Evolutionary conservation across 2,329 filamentous ascomycete species (phyloP).

Genomic region (Xylariales sp.): DNA sequence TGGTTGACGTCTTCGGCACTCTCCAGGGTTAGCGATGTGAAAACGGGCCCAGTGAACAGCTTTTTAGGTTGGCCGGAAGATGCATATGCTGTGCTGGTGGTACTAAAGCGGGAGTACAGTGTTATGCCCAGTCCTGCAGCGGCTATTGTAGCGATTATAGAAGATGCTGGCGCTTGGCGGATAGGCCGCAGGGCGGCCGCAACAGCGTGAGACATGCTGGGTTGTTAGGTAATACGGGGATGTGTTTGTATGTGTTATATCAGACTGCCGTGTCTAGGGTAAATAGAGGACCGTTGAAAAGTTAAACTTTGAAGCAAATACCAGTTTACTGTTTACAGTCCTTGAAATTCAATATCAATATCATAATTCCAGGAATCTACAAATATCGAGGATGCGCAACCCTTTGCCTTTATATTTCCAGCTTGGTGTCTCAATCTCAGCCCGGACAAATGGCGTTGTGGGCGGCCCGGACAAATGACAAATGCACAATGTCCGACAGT

Average conservation of each 20-base stretch:
- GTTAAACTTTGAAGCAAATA: too few relatives aligned
- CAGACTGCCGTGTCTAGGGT: too few relatives aligned
- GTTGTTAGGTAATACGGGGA: not conserved
- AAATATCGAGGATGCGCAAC: too few relatives aligned
- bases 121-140: slow-evolving; percentile 17
- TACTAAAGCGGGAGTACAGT: slow-evolving; percentile 18
- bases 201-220: slow-evolving; percentile 1
- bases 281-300: not conserved
- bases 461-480: too few relatives aligned
- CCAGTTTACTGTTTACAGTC: too few relatives aligned
- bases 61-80: slow-evolving; percentile 19
- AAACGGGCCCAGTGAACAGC: slow-evolving; percentile 32
- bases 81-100: slow-evolving; percentile 16
- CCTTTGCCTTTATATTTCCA: too few relatives aligned
- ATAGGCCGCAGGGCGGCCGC: not conserved
- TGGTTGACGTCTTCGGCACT: slow-evolving; percentile 51
- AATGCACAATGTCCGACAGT: too few relatives aligned
- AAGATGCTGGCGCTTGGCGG: not conserved
- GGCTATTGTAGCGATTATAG: slow-evolving; percentile 8
- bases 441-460: too few relatives aligned
- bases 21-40: slow-evolving; percentile 44
- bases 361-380: too few relatives aligned
- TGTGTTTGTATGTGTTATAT: too few relatives aligned
- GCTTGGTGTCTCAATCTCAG: too few relatives aligned
- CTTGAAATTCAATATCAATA: too few relatives aligned